Base-by-base conservation (phyloP, 805 yeast genomes). In the Nakazawaea holstii region DNA sequence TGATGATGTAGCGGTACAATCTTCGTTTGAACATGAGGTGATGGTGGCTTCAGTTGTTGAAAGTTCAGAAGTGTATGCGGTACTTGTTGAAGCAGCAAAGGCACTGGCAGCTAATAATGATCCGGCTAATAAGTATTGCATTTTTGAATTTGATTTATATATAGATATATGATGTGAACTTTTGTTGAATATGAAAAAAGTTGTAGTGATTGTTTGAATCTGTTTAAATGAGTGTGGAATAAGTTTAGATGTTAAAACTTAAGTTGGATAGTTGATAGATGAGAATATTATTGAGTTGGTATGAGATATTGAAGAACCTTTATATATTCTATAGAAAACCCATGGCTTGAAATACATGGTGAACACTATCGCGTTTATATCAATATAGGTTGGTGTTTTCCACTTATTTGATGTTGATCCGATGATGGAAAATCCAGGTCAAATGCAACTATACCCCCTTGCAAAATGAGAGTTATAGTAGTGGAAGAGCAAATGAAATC, bases 21-120 rank as follows among this genome's bases (percentile, higher is more conserved):
- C 35, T 62, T 59, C 24, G 72, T 67, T 41, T 50, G 59, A 15
- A 57, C 56, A 31, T 68, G 61, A 59, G 31, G 67, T 61, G 32
- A 64, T 54, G 38, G 73, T 67, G 10, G 48, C 48, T 20, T 35
- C 42, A 26, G 35, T 20, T 9, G 38, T 36, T 14, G 46, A 9
- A 11, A 30, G 27, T n/a, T 36, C 38, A 10, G 9, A 36, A 24
- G 36, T 26, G 30, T 14, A 7, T 8, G 49, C 37, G 29, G 45
- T 31, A 26, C 49, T 46, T 8, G 59, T 39, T n/a, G 46, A 37
- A 20, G 17, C 13, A 33, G 46, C 46, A 28, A 37, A 9, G 40
- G 46, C 43, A 14, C 54, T 17, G 8, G 48, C 20, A 17, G 46
- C 49, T 29, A 47, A 47, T 26, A 42, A 26, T 30, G 49, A 41